A percentile compares a stretch with the other conserved stretches of the same genome.
phyloP scores from a whole-genome alignment of 192 early-diverging fungal species.

The Gorgonomyces haynaldii region DNA sequence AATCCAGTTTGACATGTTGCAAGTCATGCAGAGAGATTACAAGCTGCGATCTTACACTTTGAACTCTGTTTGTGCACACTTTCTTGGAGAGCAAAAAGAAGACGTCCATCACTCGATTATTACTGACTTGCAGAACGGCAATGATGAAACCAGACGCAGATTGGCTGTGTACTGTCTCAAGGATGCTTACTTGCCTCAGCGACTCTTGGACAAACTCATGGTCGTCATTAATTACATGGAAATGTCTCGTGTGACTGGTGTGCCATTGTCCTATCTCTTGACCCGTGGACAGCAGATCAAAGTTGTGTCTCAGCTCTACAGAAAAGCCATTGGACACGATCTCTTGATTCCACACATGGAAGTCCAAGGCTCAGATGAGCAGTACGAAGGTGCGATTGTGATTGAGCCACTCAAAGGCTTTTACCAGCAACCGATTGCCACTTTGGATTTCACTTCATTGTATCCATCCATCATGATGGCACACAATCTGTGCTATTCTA shows the following conservation, averaged over 20 bases:
- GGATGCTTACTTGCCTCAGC: constrained; percentile 88
- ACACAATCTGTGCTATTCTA: constrained; percentile 97
- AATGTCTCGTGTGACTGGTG: constrained; percentile 96
- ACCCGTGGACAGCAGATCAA: constrained; percentile 95
- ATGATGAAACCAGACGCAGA: constrained; percentile 83
- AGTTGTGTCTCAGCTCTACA: constrained; percentile 92
- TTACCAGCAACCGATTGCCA: constrained; percentile 92
- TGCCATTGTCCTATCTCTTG: constrained; percentile 88
- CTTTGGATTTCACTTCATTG: constrained; percentile 94
- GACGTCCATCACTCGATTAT: constrained; percentile 98
- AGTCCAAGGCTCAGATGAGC: constrained; percentile 72
- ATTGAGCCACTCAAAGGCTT: constrained; percentile 91
- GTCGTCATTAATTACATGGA: constrained; percentile 92
- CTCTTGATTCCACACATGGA: constrained; percentile 83
- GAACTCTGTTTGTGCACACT: constrained; percentile 92
- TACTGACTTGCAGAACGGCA: constrained; percentile 92
- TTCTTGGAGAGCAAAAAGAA: constrained; percentile 95
- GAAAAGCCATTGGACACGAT: constrained; percentile 69
- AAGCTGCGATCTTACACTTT: constrained; percentile 92
- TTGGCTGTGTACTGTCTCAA: constrained; percentile 96
- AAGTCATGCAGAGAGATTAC: constrained; percentile 90
- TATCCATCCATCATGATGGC: constrained; percentile 99
- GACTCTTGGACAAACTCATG: constrained; percentile 96
- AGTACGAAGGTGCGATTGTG: constrained; percentile 91
- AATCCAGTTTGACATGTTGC: constrained; percentile 84